A percentile compares a stretch with the other conserved stretches of the same genome.
phyloP scores from a whole-genome alignment of 192 early-diverging fungal species.

The Jimgerdemannia flammicorona region DNA sequence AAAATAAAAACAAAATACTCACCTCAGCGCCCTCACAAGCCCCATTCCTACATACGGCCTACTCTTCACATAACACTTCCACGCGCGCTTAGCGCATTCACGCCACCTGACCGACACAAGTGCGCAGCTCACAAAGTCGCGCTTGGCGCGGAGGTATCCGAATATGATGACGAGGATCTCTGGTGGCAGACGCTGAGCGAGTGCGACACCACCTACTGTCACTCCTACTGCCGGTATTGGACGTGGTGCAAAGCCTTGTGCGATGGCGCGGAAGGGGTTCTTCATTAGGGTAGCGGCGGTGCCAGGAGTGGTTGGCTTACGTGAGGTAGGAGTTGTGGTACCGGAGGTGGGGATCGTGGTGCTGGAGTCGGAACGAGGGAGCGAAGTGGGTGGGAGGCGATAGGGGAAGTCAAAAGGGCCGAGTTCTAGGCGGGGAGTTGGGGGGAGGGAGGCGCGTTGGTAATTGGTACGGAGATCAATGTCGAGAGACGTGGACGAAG shows the following conservation, averaged over 20 bases:
- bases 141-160: constrained; percentile 21
- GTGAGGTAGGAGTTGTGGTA: background rate
- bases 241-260: background rate
- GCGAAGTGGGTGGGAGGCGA: constrained; percentile 4
- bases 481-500: no score
- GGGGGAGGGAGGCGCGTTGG: background rate
- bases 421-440: background rate
- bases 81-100: constrained; percentile 16
- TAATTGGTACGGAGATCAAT: background rate
- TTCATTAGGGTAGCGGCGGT: background rate
- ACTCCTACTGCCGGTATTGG: background rate
- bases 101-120: constrained; percentile 27
- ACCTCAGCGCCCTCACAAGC: constrained; percentile 28
- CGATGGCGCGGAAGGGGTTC: background rate
- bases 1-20: background rate
- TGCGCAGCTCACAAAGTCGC: constrained; percentile 28
- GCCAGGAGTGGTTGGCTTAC: background rate
- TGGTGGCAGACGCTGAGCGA: constrained; percentile 13
- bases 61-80: constrained; percentile 13
- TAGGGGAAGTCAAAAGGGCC: background rate
- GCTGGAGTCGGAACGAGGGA: background rate
- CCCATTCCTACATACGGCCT: constrained; percentile 28
- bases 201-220: background rate
- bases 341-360: constrained; percentile 1
- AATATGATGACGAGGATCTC: constrained; percentile 24